Evolutionary conservation across 352 stramenopile species (phyloP), one percentile per base, ranked within the genome.

Genomic region (Peronospora destructor): DNA sequence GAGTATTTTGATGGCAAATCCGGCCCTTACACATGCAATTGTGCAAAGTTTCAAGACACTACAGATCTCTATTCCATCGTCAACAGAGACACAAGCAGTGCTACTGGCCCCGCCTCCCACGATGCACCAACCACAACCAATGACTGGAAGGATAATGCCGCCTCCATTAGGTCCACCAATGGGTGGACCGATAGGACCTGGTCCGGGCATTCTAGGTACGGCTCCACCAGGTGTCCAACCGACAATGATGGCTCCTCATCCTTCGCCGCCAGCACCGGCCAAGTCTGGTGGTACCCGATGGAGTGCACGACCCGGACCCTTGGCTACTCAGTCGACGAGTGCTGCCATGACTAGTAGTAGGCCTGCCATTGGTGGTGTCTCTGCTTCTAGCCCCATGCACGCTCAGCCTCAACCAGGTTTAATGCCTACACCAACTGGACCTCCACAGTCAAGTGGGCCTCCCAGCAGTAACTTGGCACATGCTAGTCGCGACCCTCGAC

Each of bases 41-140:
- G 76, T 92, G 5, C 78, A 92, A 62, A 84, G 74, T 49, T 90
- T 88, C 57, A 92, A 90, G 66, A 79, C 73, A 36, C 65, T 92
- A 12, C 75, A 88, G 44, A 92, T 92, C 43, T 61, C 77, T n/a
- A 85, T 91, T 57, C 75, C 73, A 19, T 69, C 73, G 4, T 57
- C 77, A 1, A 59, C 66, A 0, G 73, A 86, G 45, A 62, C 75
- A 7, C 75, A 76, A 21, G 53, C 79, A n/a, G 71, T 76, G 28
- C 58, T 87, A 14, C 21, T 87, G 11, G 64, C 63, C 8, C 53
- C 60, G 38, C 54, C 56, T 39, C 40, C 54, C 1, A 57, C 59
- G 52, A 74, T 76, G 49, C 56, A 62, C 21, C 71, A 82, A 32
- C 54, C 45, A 7, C 34, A 53, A 8, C 35, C 54, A n/a, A 62